Conservation (phyloP, 257 asterid species). For the Nicotiana sylvestris region DNA sequence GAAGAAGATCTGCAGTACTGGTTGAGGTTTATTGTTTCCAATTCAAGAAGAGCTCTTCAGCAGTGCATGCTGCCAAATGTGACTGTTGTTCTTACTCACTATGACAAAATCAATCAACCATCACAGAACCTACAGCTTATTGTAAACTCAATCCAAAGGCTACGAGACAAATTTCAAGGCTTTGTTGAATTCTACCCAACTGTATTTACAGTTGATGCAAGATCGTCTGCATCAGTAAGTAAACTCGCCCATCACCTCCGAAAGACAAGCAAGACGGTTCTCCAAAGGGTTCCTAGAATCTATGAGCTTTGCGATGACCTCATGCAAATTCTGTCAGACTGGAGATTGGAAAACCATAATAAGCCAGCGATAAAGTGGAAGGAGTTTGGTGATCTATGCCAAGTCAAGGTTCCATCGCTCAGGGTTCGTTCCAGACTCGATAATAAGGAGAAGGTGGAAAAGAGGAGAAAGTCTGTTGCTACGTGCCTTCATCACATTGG, state of each 20-base stretch:
- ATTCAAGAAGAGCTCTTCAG: slow-evolving; percentile 60
- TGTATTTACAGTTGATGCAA: slow-evolving; percentile 83
- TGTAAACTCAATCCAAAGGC: slow-evolving; percentile 39
- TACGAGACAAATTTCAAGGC: slow-evolving; percentile 59
- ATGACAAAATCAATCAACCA: slow-evolving; percentile 54
- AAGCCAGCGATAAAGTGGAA: slow-evolving; percentile 76
- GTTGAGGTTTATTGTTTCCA: slow-evolving; percentile 73
- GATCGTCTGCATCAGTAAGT: slow-evolving; percentile 77
- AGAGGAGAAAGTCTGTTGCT: slow-evolving; percentile 62
- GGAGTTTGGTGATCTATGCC: slow-evolving; percentile 76
- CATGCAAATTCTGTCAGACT: slow-evolving; percentile 37
- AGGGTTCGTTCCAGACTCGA: slow-evolving; percentile 61
- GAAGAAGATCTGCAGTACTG: slow-evolving; percentile 81
- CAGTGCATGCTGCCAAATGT: slow-evolving; percentile 79
- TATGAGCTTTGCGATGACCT: slow-evolving; percentile 75
- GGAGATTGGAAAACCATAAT: slow-evolving; percentile 62
- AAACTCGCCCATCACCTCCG: slow-evolving; percentile 61
- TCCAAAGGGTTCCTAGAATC: slow-evolving; percentile 68
- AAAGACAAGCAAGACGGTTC: slow-evolving; percentile 48
- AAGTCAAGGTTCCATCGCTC: slow-evolving; percentile 62
- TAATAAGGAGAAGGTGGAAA: slow-evolving; percentile 58
- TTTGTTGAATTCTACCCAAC: slow-evolving; percentile 70
- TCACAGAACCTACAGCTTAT: slow-evolving; percentile 41
- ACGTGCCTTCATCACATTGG: slow-evolving; percentile 71
- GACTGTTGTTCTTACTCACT: slow-evolving; percentile 74